Conservation (phyloP, 75 land plant genomes). For the Selaginella tamariscina region DNA sequence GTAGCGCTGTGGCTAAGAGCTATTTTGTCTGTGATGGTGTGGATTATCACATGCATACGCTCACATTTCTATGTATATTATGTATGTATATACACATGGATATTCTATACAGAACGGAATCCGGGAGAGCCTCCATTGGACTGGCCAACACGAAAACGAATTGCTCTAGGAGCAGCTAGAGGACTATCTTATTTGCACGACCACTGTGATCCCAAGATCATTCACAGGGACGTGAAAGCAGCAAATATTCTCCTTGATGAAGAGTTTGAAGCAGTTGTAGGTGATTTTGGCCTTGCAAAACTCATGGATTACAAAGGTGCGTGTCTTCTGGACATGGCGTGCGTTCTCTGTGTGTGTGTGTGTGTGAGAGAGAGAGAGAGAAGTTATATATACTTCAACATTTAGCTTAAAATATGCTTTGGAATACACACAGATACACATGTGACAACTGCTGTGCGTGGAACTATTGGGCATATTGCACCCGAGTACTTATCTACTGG, state of each 20-base stretch:
- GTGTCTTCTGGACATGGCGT: too few relatives aligned
- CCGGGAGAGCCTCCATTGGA: neutral
- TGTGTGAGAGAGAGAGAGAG: too few relatives aligned
- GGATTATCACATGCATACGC: neutral
- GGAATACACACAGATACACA: too few relatives aligned
- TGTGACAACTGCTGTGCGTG: conserved; percentile 6
- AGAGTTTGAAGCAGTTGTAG: neutral
- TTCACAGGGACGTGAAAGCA: conserved; percentile 3
- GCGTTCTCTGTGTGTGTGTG: too few relatives aligned
- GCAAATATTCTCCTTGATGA: conserved; percentile 11
- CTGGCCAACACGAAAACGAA: neutral
- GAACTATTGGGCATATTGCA: conserved; percentile 8
- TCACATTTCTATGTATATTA: conserved; percentile 2
- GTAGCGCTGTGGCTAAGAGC: too few relatives aligned
- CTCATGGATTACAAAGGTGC: conserved; percentile 4
- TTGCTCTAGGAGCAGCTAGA: neutral
- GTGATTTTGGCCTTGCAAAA: neutral
- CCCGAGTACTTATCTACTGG: conserved; percentile 10
- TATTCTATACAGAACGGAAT: neutral
- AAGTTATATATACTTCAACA: too few relatives aligned
- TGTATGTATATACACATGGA: neutral
- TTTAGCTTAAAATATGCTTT: too few relatives aligned
- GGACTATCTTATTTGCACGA: neutral
- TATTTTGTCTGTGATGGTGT: neutral
- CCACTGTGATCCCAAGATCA: conserved; percentile 11